Conservation (phyloP, 1,284 basidiomycete genomes). For the Irpex sp. region DNA sequence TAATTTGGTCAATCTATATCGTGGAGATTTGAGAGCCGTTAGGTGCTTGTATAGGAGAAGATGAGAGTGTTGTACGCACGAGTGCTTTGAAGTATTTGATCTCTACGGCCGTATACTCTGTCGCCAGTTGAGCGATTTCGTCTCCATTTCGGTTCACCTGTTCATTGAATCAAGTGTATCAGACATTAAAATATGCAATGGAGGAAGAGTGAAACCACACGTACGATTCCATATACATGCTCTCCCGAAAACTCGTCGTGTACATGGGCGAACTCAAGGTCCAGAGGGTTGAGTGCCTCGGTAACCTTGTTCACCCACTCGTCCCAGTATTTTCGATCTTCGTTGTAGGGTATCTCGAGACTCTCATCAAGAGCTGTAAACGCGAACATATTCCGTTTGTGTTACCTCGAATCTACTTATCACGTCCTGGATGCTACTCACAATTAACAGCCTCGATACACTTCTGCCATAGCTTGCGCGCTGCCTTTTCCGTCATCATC, state of each 20-base stretch:
- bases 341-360: slow-evolving; percentile 41
- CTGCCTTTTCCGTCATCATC: slow-evolving; percentile 58
- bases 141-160: slow-evolving; percentile 79
- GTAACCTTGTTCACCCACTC: slow-evolving; percentile 60
- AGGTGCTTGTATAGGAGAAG: background rate
- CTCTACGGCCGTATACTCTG: slow-evolving; percentile 73
- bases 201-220: slow-evolving; percentile 16
- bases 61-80: slow-evolving; percentile 38
- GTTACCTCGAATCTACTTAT: background rate
- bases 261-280: slow-evolving; percentile 64
- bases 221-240: slow-evolving; percentile 64
- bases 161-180: background rate
- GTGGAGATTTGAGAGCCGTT: background rate
- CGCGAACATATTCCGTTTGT: background rate
- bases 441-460: slow-evolving; percentile 64
- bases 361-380: slow-evolving; percentile 47
- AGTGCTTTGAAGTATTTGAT: slow-evolving; percentile 81
- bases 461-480: slow-evolving; percentile 62
- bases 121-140: slow-evolving; percentile 77
- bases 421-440: slow-evolving; percentile 9
- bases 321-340: slow-evolving; percentile 51
- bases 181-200: background rate
- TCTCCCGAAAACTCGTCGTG: slow-evolving; percentile 63
- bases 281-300: slow-evolving; percentile 56
- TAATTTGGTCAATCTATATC: slow-evolving; percentile 81